These are phyloP conservation scores for Citrus unshiu DNA, from an alignment of 345 rosid genomes.

Conservation along the genomic window DNA sequence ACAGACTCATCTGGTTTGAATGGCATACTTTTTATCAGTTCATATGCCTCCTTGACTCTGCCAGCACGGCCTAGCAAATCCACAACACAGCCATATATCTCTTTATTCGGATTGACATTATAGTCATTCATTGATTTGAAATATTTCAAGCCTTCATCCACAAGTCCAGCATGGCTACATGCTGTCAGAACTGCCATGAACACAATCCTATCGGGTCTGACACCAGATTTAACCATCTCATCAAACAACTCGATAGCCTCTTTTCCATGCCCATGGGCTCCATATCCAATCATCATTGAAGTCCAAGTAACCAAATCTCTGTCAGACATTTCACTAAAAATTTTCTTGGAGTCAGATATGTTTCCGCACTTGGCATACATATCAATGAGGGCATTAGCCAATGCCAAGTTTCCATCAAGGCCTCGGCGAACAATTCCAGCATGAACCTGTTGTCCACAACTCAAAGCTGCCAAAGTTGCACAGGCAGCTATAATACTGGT, in stretches of 20 bases:
- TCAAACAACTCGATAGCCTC: slow-evolving; percentile 72
- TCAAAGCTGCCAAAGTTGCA: slow-evolving; percentile 60
- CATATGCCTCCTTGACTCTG: slow-evolving; percentile 77
- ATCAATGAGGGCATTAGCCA: slow-evolving; percentile 75
- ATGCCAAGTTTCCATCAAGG: slow-evolving; percentile 42
- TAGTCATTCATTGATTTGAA: slow-evolving; percentile 57
- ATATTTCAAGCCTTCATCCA: slow-evolving; percentile 75
- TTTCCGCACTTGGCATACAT: slow-evolving; percentile 94
- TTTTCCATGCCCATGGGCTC: slow-evolving; percentile 72
- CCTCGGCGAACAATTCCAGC: slow-evolving; percentile 61
- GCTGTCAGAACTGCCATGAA: slow-evolving; percentile 87
- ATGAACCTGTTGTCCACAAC: slow-evolving; percentile 83
- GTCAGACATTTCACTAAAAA: slow-evolving; percentile 45
- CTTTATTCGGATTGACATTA: slow-evolving; percentile 46
- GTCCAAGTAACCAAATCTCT: slow-evolving; percentile 84
- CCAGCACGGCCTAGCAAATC: slow-evolving; percentile 93
- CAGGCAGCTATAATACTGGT: slow-evolving; percentile 74
- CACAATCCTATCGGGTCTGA: slow-evolving; percentile 71
- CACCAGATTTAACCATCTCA: slow-evolving; percentile 67
- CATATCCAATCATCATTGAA: slow-evolving; percentile 92
- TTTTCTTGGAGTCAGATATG: slow-evolving; percentile 46
- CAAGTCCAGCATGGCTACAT: slow-evolving; percentile 85
- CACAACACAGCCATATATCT: slow-evolving; percentile 76
- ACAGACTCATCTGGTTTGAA: slow-evolving; percentile 72
- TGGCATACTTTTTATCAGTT: slow-evolving; percentile 64